Conservation (phyloP, 148 eudicot genomes). For the Salicornia ramosissima region DNA sequence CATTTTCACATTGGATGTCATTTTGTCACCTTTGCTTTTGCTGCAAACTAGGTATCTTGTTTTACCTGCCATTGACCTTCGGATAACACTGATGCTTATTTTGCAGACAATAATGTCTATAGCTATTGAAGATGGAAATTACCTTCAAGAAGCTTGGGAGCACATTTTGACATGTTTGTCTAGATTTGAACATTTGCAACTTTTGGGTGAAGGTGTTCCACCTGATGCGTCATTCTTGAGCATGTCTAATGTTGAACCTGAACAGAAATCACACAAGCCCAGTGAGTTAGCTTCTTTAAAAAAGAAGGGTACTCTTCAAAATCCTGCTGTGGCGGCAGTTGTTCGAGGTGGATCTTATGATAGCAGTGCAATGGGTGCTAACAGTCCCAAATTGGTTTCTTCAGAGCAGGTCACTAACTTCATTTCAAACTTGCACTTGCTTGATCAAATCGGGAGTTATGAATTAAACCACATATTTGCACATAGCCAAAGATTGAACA, state of each 20-base stretch:
- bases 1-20: background rate
- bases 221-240: slow-evolving; percentile 90
- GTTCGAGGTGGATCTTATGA: slow-evolving; percentile 98
- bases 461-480: slow-evolving; percentile 97
- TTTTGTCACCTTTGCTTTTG: background rate
- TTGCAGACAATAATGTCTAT: slow-evolving; percentile 82
- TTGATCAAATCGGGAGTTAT: slow-evolving; percentile 96
- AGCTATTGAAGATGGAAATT: slow-evolving; percentile 93
- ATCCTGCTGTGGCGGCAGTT: slow-evolving; percentile 92
- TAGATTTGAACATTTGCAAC: slow-evolving; percentile 96
- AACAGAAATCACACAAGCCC: slow-evolving; percentile 55
- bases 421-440: slow-evolving; percentile 89
- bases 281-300: slow-evolving; percentile 51
- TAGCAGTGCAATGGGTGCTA: slow-evolving; percentile 66
- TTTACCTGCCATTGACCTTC: background rate
- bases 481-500: slow-evolving; percentile 96
- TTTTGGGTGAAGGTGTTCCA: slow-evolving; percentile 96
- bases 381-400: slow-evolving; percentile 66
- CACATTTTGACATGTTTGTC: slow-evolving; percentile 93
- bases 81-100: slow-evolving; percentile 12
- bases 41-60: background rate
- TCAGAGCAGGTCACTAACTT: slow-evolving; percentile 92
- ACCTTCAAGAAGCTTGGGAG: slow-evolving; percentile 98
- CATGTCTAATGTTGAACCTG: slow-evolving; percentile 57
- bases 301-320: slow-evolving; percentile 83